Evolutionary conservation across 2,329 filamentous ascomycete species (phyloP).

Genomic region (Colletotrichum ledebouriae): DNA sequence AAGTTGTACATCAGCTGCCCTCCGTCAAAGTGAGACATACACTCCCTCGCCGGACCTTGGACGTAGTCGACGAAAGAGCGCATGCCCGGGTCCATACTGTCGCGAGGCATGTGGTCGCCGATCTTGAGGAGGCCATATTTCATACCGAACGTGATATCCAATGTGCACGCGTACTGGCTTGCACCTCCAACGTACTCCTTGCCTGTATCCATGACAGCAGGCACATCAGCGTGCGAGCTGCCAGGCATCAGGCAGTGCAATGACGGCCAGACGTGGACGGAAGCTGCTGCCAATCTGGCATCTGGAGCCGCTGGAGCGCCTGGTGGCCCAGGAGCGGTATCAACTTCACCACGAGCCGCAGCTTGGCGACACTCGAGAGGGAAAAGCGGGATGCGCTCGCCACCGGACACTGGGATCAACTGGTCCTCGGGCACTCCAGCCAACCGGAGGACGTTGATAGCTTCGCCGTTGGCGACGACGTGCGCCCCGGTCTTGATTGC

Average conservation of each 20-base stretch:
- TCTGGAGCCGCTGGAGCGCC: conserved; percentile 15
- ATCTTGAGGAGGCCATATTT: conserved; percentile 43
- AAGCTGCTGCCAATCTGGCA: conserved; percentile 34
- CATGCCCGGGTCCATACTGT: conserved; percentile 25
- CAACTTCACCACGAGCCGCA: conserved; percentile 1
- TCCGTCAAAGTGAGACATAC: conserved; percentile 44
- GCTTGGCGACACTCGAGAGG: neutral
- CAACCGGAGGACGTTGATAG: neutral
- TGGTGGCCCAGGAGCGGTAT: neutral
- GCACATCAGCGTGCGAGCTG: conserved; percentile 19
- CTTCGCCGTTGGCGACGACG: neutral
- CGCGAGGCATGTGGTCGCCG: conserved; percentile 24
- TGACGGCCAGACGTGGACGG: conserved; percentile 45
- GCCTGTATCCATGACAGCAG: conserved; percentile 20
- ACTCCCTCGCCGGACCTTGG: conserved; percentile 32
- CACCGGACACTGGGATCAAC: neutral
- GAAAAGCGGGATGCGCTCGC: neutral
- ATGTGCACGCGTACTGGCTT: conserved; percentile 40
- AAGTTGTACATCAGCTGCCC: conserved; percentile 48
- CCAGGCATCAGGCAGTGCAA: conserved; percentile 46
- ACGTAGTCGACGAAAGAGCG: conserved; percentile 40
- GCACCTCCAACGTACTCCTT: conserved; percentile 14
- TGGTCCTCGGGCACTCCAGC: neutral
- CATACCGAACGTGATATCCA: conserved; percentile 45
- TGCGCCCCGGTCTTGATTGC: conserved; percentile 5